phyloP scores from a whole-genome alignment of 345 rosid species.

The Cardamine occulta region DNA sequence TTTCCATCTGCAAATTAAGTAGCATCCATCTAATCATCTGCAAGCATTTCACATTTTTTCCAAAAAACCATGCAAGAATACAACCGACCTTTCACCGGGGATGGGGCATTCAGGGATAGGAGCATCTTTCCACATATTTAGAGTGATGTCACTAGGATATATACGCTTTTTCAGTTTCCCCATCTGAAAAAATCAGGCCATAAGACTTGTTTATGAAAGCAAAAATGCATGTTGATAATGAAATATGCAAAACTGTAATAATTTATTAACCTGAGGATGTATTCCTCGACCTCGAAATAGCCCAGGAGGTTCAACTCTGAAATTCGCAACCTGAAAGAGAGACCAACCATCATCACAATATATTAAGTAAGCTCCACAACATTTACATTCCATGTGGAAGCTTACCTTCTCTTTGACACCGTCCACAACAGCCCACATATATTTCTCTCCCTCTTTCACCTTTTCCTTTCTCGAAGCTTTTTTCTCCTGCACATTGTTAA shows the following conservation, averaged over 20 bases:
- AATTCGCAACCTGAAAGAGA: conserved; percentile 77
- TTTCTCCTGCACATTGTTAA: conserved; percentile 65
- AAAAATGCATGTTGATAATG: conserved; percentile 14
- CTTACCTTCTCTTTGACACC: conserved; percentile 90
- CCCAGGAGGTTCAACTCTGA: conserved; percentile 90
- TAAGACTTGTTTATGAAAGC: conserved; percentile 16
- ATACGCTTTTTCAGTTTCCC: conserved; percentile 90
- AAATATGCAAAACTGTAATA: conserved; percentile 4
- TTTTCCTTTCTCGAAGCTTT: conserved; percentile 73
- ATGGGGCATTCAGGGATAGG: conserved; percentile 91
- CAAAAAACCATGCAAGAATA: conserved; percentile 21
- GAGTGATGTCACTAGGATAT: conserved; percentile 75
- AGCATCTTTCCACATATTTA: conserved; percentile 77
- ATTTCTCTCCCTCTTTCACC: conserved; percentile 72
- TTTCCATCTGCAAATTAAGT: conserved; percentile 75
- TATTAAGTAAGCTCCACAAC: conserved; percentile 1
- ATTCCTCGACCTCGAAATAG: conserved; percentile 89
- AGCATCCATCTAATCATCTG: too few species aligned
- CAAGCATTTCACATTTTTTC: too few species aligned
- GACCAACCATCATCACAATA: not conserved
- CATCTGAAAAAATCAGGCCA: conserved; percentile 52
- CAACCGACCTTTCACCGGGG: conserved; percentile 88
- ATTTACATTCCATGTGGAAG: not conserved
- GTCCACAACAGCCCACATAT: conserved; percentile 94
- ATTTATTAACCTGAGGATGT: conserved; percentile 75